Percentiles rank a stretch among this genome's conserved stretches.
Conservation (phyloP, 1,139 yeast species). For the Lodderomyces beijingensis region DNA sequence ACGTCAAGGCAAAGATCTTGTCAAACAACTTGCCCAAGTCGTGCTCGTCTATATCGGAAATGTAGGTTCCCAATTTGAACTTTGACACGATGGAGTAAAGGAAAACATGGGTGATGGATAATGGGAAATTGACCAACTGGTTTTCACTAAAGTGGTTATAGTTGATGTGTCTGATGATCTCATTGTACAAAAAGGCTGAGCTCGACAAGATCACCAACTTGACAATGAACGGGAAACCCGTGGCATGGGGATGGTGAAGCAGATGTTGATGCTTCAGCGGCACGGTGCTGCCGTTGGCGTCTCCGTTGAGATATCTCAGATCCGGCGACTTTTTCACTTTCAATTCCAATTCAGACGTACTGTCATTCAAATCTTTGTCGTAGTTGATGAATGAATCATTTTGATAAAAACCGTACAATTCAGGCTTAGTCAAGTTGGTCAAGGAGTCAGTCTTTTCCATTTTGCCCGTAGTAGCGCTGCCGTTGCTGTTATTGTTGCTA, state of each 20-base stretch:
- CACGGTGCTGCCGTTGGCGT: neutral
- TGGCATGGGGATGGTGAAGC: too few species aligned
- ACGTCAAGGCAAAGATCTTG: conserved; percentile 23
- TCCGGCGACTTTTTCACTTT: conserved; percentile 1
- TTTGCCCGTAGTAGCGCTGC: conserved; percentile 11
- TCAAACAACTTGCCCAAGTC: conserved; percentile 16
- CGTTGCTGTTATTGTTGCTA: conserved; percentile 14
- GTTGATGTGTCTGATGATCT: conserved; percentile 47
- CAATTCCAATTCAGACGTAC: conserved; percentile 9
- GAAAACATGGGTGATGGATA: conserved; percentile 31
- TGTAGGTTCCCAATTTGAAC: conserved; percentile 16
- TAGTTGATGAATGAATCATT: conserved; percentile 32
- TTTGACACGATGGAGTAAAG: conserved; percentile 28
- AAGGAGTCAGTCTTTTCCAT: conserved; percentile 43
- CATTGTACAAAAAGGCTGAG: conserved; percentile 48
- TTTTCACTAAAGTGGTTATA: conserved; percentile 42
- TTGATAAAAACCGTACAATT: conserved; percentile 47
- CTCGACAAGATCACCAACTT: conserved; percentile 34
- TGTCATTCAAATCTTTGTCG: conserved; percentile 22
- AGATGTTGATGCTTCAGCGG: neutral
- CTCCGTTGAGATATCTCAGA: neutral
- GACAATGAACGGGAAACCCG: conserved; percentile 13
- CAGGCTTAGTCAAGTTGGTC: conserved; percentile 45
- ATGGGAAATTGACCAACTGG: conserved; percentile 28
- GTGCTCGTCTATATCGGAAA: conserved; percentile 5